These are phyloP conservation scores for Scleroderma bovista DNA, from an alignment of 768 basidiomycete species.

Conservation along the genomic window DNA sequence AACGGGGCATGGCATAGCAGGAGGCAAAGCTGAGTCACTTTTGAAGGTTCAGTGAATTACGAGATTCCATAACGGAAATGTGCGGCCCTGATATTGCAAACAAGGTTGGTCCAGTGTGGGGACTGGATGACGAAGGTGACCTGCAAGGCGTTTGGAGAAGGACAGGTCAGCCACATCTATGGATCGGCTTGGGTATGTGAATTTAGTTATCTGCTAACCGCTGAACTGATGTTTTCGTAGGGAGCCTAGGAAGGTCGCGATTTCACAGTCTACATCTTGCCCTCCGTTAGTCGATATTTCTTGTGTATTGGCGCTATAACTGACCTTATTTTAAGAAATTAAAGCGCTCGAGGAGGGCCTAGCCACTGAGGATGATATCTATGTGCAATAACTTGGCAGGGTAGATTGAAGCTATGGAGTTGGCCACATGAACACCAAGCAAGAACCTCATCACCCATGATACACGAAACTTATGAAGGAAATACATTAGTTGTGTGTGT, in stretches of 20 bases:
- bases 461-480: too few relatives aligned
- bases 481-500: too few relatives aligned
- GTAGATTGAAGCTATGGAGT: background rate
- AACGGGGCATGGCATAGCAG: background rate
- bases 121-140: conserved; percentile 62
- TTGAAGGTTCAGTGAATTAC: conserved; percentile 42
- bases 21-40: background rate
- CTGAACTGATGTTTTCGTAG: conserved; percentile 6
- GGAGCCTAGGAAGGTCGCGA: conserved; percentile 17
- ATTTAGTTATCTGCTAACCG: background rate
- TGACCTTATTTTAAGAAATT: conserved; percentile 16
- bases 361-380: conserved; percentile 10
- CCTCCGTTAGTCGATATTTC: conserved; percentile 16
- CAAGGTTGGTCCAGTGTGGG: conserved; percentile 54
- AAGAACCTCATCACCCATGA: too few relatives aligned
- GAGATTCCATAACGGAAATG: conserved; percentile 34
- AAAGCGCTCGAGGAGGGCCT: conserved; percentile 26
- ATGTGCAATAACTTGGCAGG: background rate
- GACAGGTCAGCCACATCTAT: conserved; percentile 32
- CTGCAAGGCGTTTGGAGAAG: conserved; percentile 37
- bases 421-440: background rate
- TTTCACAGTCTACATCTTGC: conserved; percentile 26
- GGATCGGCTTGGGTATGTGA: conserved; percentile 21
- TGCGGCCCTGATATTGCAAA: conserved; percentile 42
- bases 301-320: background rate